Percentiles rank a stretch among this genome's conserved stretches.
Evolutionary conservation across 2,329 filamentous ascomycete genomes (phyloP).

Genomic region (Hortaea werneckii): DNA sequence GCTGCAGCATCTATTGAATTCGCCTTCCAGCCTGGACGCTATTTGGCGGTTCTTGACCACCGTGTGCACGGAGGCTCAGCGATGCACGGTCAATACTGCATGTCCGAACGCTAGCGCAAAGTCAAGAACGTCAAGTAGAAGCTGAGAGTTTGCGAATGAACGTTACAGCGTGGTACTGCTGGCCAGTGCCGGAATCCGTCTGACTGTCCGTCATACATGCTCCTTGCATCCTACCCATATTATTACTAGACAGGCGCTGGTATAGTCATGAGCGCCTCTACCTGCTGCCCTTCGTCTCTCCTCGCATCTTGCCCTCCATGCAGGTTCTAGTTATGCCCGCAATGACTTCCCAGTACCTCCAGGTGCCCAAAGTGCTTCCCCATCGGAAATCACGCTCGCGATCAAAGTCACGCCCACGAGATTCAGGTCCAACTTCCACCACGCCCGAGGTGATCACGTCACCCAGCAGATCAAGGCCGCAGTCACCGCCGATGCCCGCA

Average conservation of each 20-base stretch:
- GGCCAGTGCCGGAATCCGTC: conserved; percentile 1
- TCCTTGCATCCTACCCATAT: neutral
- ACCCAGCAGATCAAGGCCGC: conserved; percentile 12
- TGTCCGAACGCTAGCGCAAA: neutral
- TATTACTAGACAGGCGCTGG: neutral
- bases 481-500: conserved; percentile 16
- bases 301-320: neutral
- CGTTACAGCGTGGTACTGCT: neutral
- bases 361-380: conserved; percentile 26
- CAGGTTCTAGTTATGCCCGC: conserved; percentile 11
- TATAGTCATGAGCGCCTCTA: neutral
- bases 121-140: neutral
- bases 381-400: conserved; percentile 24
- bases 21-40: neutral
- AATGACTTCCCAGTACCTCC: conserved; percentile 23
- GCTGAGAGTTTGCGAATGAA: neutral
- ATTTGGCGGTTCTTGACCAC: too few species aligned
- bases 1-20: neutral
- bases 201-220: neutral
- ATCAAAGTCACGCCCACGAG: conserved; percentile 18
- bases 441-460: conserved; percentile 14
- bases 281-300: neutral
- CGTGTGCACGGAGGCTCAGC: too few species aligned
- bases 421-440: conserved; percentile 6
- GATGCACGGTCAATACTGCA: neutral